phyloP scores from a whole-genome alignment of 805 yeast genomes.

The Teunomyces cretensis region DNA sequence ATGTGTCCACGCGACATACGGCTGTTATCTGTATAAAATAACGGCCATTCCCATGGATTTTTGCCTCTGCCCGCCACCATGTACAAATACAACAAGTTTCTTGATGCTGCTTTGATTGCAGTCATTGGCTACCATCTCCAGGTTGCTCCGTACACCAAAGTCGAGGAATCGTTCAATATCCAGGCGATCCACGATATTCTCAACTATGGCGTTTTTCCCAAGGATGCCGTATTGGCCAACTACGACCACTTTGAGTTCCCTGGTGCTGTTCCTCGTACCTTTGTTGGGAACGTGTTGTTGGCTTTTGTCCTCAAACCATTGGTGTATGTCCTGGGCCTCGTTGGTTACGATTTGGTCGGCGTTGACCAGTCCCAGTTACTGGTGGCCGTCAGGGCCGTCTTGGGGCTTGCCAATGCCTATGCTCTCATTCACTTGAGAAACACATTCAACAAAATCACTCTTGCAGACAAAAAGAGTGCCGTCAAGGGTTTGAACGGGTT shows the following conservation, averaged over 20 bases:
- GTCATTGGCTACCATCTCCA: constrained; percentile 50
- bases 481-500: constrained; percentile 33
- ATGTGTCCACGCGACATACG: background rate
- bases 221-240: constrained; percentile 26
- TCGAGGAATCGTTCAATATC: constrained; percentile 88
- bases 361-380: constrained; percentile 16
- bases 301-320: constrained; percentile 45
- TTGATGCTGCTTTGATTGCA: constrained; percentile 30
- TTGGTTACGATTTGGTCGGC: constrained; percentile 39
- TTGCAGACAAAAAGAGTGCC: constrained; percentile 17
- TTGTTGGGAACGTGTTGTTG: constrained; percentile 65
- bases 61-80: constrained; percentile 8
- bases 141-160: constrained; percentile 81
- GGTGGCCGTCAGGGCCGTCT: constrained; percentile 51
- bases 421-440: constrained; percentile 53
- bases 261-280: constrained; percentile 87
- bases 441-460: constrained; percentile 21
- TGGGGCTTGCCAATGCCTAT: constrained; percentile 62
- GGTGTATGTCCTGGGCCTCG: constrained; percentile 20
- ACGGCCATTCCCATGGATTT: background rate
- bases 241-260: constrained; percentile 83
- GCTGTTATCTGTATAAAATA: background rate
- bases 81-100: constrained; percentile 16
- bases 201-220: constrained; percentile 52
- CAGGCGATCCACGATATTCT: constrained; percentile 87